Evolutionary conservation across 2,329 filamentous ascomycete species (phyloP).

Genomic region (Remersonia thermophila): DNA sequence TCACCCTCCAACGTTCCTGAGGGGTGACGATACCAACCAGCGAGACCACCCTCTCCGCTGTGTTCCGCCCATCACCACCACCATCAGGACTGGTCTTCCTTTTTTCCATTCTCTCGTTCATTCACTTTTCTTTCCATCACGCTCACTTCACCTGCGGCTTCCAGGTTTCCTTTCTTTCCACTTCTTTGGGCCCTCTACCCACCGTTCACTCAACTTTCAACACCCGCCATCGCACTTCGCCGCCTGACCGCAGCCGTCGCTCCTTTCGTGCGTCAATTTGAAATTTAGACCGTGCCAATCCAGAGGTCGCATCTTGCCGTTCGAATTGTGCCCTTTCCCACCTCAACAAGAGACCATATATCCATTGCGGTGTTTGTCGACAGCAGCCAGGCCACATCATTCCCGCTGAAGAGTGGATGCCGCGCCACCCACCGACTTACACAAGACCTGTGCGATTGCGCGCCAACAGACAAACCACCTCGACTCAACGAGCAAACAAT

Average conservation of each 20-base stretch:
- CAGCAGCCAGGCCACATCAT: no score
- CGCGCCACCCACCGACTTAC: no score
- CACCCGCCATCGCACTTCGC: not conserved
- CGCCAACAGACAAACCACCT: no score
- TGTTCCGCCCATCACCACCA: constrained; percentile 11
- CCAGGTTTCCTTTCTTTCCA: not conserved
- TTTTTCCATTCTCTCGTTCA: constrained; percentile 12
- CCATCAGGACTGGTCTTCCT: constrained; percentile 9
- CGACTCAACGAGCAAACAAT: no score
- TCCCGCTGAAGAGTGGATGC: no score
- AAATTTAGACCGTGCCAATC: no score
- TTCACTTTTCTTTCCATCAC: constrained; percentile 2
- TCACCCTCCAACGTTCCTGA: constrained; percentile 9
- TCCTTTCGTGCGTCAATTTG: not conserved
- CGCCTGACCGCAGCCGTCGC: constrained; percentile 2
- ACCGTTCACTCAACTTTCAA: not conserved
- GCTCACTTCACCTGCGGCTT: constrained; percentile 9
- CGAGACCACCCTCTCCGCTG: not conserved
- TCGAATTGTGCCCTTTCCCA: no score
- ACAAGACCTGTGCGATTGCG: no score
- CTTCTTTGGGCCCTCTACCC: constrained; percentile 2
- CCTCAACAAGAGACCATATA: no score
- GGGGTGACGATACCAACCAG: constrained; percentile 9
- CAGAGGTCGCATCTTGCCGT: no score
- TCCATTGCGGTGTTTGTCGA: no score